Percentiles rank a stretch among this genome's conserved stretches.
These are phyloP conservation scores for Coccomyxa subellipsoidea DNA, from an alignment of 163 green algal species.

Conservation along the genomic window DNA sequence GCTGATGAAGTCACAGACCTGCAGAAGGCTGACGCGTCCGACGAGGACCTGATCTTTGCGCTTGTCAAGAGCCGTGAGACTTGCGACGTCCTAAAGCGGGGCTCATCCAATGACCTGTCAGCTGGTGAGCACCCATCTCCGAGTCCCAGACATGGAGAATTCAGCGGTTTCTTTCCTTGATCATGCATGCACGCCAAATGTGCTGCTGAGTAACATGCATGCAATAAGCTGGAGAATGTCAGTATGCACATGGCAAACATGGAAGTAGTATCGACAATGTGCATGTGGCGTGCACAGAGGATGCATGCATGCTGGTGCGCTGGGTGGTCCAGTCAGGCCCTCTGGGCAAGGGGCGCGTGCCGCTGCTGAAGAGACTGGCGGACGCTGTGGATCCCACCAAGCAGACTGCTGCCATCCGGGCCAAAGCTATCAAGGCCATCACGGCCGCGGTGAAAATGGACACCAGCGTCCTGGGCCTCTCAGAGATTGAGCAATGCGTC, in stretches of 20 bases:
- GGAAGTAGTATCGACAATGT: no score
- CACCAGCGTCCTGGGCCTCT: slow-evolving; percentile 48
- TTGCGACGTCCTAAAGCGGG: slow-evolving; percentile 14
- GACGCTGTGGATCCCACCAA: slow-evolving; percentile 28
- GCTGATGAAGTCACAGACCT: background rate
- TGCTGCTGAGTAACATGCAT: background rate
- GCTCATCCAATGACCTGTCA: background rate
- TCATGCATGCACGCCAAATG: background rate
- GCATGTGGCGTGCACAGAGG: slow-evolving; percentile 22
- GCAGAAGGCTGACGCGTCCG: background rate
- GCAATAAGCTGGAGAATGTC: background rate
- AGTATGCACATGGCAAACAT: no score
- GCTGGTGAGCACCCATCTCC: slow-evolving; percentile 5
- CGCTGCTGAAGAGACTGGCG: slow-evolving; percentile 57
- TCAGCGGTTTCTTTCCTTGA: background rate
- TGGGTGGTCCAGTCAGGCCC: slow-evolving; percentile 34
- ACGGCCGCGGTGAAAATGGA: slow-evolving; percentile 56
- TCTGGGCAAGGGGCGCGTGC: slow-evolving; percentile 36
- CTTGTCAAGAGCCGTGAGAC: slow-evolving; percentile 15
- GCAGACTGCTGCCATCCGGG: slow-evolving; percentile 49
- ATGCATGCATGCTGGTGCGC: slow-evolving; percentile 36
- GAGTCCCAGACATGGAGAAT: no score
- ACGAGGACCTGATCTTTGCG: slow-evolving; percentile 20
- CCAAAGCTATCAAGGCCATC: slow-evolving; percentile 72
- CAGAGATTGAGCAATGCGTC: slow-evolving; percentile 61